These are phyloP conservation scores for Neurospora sublineolata DNA, from an alignment of 495 filamentous ascomycete species.

Conservation along the genomic window DNA sequence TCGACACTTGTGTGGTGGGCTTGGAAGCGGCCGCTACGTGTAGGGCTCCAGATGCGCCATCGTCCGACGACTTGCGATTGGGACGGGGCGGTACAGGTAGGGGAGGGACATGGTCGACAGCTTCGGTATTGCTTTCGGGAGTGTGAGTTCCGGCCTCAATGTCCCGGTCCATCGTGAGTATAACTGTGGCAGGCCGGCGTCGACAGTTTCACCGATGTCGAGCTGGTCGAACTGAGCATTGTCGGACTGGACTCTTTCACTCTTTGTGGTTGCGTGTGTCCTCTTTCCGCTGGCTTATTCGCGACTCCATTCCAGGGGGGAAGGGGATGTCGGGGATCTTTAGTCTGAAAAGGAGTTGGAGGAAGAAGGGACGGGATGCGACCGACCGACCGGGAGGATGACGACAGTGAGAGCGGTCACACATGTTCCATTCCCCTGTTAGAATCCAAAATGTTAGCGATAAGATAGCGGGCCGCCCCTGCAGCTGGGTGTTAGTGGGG, in stretches of 20 bases:
- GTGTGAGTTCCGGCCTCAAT: conserved; percentile 3
- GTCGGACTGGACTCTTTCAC: background rate
- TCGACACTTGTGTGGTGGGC: conserved; percentile 73
- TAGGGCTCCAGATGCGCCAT: conserved; percentile 10
- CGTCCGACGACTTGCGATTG: conserved; percentile 12
- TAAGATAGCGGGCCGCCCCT: background rate
- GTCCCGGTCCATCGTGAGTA: conserved; percentile 17
- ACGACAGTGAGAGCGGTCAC: background rate
- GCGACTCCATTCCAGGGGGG: background rate
- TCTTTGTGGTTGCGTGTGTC: background rate
- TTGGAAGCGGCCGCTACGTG: conserved; percentile 41
- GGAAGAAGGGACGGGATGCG: background rate
- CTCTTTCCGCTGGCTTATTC: background rate
- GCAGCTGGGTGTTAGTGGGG: background rate
- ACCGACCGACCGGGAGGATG: background rate
- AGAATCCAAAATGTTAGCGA: background rate
- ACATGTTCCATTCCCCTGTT: background rate
- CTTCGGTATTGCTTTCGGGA: background rate
- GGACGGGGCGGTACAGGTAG: conserved; percentile 52
- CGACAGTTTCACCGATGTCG: background rate
- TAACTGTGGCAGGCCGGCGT: background rate
- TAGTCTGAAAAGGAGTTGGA: background rate
- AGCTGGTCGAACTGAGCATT: background rate
- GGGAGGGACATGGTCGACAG: conserved; percentile 28
- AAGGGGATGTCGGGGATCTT: background rate